Base-by-base conservation (phyloP, 192 early-diverging fungal genomes). In the Coemansia aciculifera region DNA sequence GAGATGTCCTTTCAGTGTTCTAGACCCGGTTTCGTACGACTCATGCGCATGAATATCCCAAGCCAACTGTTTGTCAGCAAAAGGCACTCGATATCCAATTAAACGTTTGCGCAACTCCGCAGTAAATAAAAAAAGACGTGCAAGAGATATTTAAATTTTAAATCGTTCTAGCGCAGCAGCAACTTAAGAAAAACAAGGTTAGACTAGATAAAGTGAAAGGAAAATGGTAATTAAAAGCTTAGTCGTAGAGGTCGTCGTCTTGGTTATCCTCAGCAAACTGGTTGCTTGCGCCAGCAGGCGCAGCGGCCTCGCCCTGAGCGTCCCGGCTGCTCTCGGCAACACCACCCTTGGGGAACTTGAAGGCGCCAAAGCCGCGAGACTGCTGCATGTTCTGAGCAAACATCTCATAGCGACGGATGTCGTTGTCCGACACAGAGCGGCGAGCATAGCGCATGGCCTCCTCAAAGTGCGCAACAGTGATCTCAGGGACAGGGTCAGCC, bases 321-420 rank as follows among this genome's bases (percentile, higher is more conserved):
- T 43, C 48, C 37, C 57, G 24, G 44, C 62, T 59, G 52, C 75
- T 49, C 56, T 73, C 80, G 17, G 68, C 80, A 48, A 83, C 62
- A 6, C 80, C 80, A 46, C 81, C 81, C 81, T 73, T 84, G 70
- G 97, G 95, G 92, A 99, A 99, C 88, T 96, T 97, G 87, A 99
- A 99, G 21, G 86, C 86, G 51, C 93, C 96, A 84, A 96, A 93
- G 40, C 97, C 97, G 40, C 94, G 91, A 37, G 92, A 86, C 83
- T 95, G 95, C 82, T 98, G 96, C 78, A 99, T 84, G 82, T 96
- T 99, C 75, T 96, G 95, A 17, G 97, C 92, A 90, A 99, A 99
- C 93, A 97, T 96, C 86, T 99, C 96, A 84, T 99, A 99, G 84
- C 92, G 94, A 76, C 95, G 95, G 67, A 98, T 96, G 69, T 99